Base-by-base conservation (phyloP, 257 asterid species). In the Eucommia ulmoides region DNA sequence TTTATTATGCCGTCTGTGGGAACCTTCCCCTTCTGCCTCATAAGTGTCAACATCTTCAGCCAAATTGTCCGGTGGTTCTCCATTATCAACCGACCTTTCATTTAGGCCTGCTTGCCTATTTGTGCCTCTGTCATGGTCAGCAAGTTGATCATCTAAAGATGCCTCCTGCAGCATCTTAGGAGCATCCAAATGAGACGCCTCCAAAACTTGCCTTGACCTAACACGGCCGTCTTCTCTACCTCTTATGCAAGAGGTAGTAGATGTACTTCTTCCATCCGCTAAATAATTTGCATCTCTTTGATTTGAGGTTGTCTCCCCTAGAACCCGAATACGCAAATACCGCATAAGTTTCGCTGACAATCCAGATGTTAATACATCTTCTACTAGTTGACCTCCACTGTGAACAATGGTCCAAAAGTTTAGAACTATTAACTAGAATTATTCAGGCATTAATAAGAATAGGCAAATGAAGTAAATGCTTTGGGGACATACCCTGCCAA, bases 321-420 rank as follows among this genome's bases (percentile, higher is more conserved):
- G 57, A 53, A 83, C 83, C 46, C 85, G 82, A 51, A 70, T 18
- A 33, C 99, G 95, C 25, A 91, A 82, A 70, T 73, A 77, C 26
- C 82, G 74, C 96, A 91, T 91, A 56, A 91, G 80, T 66, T 81
- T 86, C 56, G 96, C 84, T 49, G 99, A 66, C 61, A 91, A 73
- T 23, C 99, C 96, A 68, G 98, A 80, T 57, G 84, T 76, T 58
- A 91, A 71, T 67, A 86, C 93, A 60, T 86, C 99, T 72, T 86
- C 99, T 63, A 83, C 99, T 63, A 91, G 72, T 68, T 83, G 93
- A 60, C 83, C 95, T 53, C 78, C 82, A 58, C 96, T 91, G 66
- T 49, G 72, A 73, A 54, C 52, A 63, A 49, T 58, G 61, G 41
- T 24, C 25, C 55, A 45, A 53, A 62, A 51, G 45, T 51, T 16